Conservation (phyloP, 2,329 filamentous ascomycete genomes). For the Neoascochyta sp. region DNA sequence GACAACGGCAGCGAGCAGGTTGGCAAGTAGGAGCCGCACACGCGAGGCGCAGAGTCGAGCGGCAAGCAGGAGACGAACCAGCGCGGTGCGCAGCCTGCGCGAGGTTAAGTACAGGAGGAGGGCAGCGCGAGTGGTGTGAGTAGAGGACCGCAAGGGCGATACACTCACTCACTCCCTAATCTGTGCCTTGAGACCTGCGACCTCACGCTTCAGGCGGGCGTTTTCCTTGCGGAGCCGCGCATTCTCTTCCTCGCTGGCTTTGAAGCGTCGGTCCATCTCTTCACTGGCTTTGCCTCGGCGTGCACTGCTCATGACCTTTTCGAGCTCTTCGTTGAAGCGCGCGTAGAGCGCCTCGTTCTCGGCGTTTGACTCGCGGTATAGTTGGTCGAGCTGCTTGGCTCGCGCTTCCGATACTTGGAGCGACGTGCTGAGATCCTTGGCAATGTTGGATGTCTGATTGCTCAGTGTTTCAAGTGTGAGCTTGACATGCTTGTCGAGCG, state of each 20-base stretch:
- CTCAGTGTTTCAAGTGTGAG: slow-evolving; percentile 34
- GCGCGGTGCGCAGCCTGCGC: too few species aligned
- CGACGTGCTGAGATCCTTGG: slow-evolving; percentile 67
- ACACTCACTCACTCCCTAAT: slow-evolving; percentile 41
- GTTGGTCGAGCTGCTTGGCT: slow-evolving; percentile 76
- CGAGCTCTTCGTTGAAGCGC: slow-evolving; percentile 86
- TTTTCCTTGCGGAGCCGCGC: slow-evolving; percentile 81
- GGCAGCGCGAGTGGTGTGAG: too few species aligned
- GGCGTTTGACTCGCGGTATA: slow-evolving; percentile 81
- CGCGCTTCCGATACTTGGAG: slow-evolving; percentile 73
- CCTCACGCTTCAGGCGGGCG: slow-evolving; percentile 74
- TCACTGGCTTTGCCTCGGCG: slow-evolving; percentile 73
- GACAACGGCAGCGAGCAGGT: too few species aligned
- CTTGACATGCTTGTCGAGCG: slow-evolving; percentile 66
- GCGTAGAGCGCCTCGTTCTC: slow-evolving; percentile 94
- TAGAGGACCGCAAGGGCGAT: slow-evolving; percentile 1
- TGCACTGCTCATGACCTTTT: slow-evolving; percentile 69
- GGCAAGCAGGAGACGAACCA: too few species aligned
- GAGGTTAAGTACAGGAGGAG: too few species aligned
- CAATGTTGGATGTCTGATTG: slow-evolving; percentile 48
- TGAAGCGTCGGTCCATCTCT: slow-evolving; percentile 67
- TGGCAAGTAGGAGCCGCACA: too few species aligned
- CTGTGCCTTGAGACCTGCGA: slow-evolving; percentile 60
- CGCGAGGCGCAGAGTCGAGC: too few species aligned
- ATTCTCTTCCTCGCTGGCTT: slow-evolving; percentile 72